Evolutionary conservation across 2,329 filamentous ascomycete species (phyloP), one percentile per base, ranked within the genome.

Genomic region (Cladosporium oxysporum): DNA sequence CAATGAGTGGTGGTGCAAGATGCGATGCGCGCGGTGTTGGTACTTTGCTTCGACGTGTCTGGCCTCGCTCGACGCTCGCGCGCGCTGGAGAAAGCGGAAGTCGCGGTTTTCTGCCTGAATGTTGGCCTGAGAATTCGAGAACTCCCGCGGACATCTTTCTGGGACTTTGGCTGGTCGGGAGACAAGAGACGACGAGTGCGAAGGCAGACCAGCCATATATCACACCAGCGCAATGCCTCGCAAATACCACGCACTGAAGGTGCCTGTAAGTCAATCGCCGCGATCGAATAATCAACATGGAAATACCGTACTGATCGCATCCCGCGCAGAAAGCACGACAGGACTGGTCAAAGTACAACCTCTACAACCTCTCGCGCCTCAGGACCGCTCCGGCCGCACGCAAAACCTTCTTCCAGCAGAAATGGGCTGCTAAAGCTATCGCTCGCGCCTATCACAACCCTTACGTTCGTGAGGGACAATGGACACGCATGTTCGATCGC

Each of bases 291-390:
- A 23, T 10, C 18, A n/a, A 26, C 60, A 65, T 65, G 66, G 67
- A 67, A 23, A 47, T 21, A 23, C 5, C 33, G 31, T 59, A 59
- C 37, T 59, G 16, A 59, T 16, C 35, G 14, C 33, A 59, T 59
- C 26, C 58, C 29, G 67, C 60, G 66, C 77, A 98, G 93, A 96
- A 92, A 91, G 79, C 97, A 79, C 90, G 94, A 74, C 91, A 95
- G 83, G 92, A 93, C 83, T 97, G 94, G 95, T 96, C 92, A 84
- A 96, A 97, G 83, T 93, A 92, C 84, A 97, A 96, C 77, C 85
- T 99, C 69, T 99, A 91, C 87, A 97, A 97, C 81, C 82, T 99
- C 70, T 81, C 83, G 60, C 85, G 86, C 71, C 75, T 86, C 37
- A 79, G 74, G 52, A 74, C 78, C 2, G 86, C 84, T 21, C 76